A percentile compares a stretch with the other conserved stretches of the same genome.
Evolutionary conservation across 495 filamentous ascomycete genomes (phyloP).

Genomic region (Penicillium cinerascens): DNA sequence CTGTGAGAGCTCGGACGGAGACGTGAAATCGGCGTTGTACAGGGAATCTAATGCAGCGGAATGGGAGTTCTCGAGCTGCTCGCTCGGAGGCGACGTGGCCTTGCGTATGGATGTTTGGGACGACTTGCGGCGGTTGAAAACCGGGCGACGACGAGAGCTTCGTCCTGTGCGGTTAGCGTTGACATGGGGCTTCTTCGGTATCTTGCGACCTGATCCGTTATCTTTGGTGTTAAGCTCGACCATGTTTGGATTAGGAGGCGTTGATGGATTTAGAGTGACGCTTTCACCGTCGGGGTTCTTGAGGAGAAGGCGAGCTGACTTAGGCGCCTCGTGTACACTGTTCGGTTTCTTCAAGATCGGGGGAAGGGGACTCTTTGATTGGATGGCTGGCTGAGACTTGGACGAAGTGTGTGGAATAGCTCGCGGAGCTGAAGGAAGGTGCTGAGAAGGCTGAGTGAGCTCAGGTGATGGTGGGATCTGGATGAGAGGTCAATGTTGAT

Average conservation of each 20-base stretch:
- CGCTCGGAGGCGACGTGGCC: background rate
- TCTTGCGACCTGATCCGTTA: conserved; percentile 8
- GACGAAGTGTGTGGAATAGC: background rate
- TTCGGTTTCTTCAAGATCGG: conserved; percentile 41
- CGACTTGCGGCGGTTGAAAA: conserved; percentile 42
- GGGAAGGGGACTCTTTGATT: conserved; percentile 20
- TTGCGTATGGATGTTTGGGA: conserved; percentile 29
- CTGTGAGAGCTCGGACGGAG: background rate
- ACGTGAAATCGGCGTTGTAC: background rate
- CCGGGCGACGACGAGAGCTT: conserved; percentile 37
- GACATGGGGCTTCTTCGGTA: conserved; percentile 32
- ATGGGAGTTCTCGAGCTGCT: background rate
- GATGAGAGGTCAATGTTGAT: background rate
- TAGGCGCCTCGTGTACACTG: conserved; percentile 25
- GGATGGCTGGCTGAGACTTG: conserved; percentile 6
- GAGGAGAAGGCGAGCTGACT: conserved; percentile 35
- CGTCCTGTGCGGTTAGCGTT: conserved; percentile 28
- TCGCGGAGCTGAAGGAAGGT: background rate
- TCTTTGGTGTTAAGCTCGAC: conserved; percentile 11
- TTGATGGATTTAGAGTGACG: conserved; percentile 33
- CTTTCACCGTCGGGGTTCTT: conserved; percentile 24
- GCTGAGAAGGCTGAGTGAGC: background rate
- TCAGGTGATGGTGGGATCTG: background rate
- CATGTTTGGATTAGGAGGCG: conserved; percentile 25
- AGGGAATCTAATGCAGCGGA: background rate